Conservation (phyloP, 1,139 yeast species). For the Yamadazyma diospyri region DNA sequence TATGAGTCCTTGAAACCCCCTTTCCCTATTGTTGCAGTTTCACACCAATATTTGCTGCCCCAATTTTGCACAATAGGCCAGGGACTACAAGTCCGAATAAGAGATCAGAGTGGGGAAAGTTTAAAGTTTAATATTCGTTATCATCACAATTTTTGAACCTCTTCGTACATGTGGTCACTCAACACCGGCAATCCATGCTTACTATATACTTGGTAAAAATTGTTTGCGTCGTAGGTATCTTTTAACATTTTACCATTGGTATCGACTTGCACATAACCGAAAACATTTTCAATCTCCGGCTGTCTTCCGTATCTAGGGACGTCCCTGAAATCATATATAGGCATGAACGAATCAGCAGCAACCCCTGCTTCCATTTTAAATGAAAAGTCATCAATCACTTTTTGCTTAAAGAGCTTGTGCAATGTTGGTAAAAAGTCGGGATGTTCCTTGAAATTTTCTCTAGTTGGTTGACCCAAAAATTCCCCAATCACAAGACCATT, state of each 20-base stretch:
- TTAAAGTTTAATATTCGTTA: background rate
- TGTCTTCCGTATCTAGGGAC: constrained; percentile 66
- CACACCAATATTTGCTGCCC: too few relatives aligned
- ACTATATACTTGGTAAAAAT: constrained; percentile 57
- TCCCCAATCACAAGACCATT: constrained; percentile 11
- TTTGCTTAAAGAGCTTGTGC: constrained; percentile 23
- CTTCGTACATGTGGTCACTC: constrained; percentile 51
- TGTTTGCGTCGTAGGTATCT: constrained; percentile 56
- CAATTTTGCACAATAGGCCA: too few relatives aligned
- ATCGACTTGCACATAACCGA: constrained; percentile 68
- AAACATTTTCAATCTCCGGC: constrained; percentile 69
- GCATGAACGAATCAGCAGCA: constrained; percentile 60
- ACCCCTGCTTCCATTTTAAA: constrained; percentile 62
- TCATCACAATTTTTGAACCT: constrained; percentile 21
- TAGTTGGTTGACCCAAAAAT: constrained; percentile 7
- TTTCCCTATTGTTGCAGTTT: too few relatives aligned
- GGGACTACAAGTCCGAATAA: too few relatives aligned
- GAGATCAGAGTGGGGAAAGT: too few relatives aligned
- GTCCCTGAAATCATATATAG: constrained; percentile 67
- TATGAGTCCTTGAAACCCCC: too few relatives aligned
- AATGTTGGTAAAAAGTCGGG: constrained; percentile 26
- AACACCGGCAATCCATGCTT: constrained; percentile 54
- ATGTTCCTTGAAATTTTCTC: constrained; percentile 17
- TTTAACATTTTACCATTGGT: constrained; percentile 51
- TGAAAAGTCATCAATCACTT: constrained; percentile 47